Evolutionary conservation across 2,329 filamentous ascomycete genomes (phyloP), one percentile per base, ranked within the genome.

Genomic region (Arthrobotrys conoides): DNA sequence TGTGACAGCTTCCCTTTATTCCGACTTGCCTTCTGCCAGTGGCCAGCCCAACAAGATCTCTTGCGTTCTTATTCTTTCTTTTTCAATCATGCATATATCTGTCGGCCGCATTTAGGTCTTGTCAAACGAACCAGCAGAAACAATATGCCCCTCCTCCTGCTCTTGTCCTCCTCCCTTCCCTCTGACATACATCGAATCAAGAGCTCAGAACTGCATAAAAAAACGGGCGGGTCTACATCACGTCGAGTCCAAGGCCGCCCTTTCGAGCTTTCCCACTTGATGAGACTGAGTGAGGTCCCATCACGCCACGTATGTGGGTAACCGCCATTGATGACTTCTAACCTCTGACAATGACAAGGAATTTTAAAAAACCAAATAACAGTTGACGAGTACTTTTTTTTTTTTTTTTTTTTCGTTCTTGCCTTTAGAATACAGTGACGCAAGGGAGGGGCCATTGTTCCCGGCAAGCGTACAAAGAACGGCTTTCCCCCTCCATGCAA

Each of bases 131-230:
- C 24, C 24, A 70, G 44, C 41, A 61, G 59, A 6, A 57, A 77
- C 66, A 77, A 64, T 68, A 61, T 53, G 61, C 73, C 61, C 73
- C 73, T 76, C n/a, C n/a, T n/a, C n/a, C n/a, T n/a, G n/a, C n/a
- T n/a, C 66, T 41, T 71, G 55, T 57, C 49, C 27, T 63, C 63
- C 46, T 64, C 46, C 71, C 67, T 71, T 30, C 51, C 44, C 48
- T 71, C 72, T 76, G 67, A 61, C 14, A 41, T 41, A 41, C 66
- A 51, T 63, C 67, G 66, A 67, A 67, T 38, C 44, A 71, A 71
- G 73, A 71, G 61, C 72, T 76, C 72, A 70, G 72, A 75, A 68
- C 72, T 70, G 72, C 53, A 69, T 70, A 67, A 69, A 66, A 38
- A 30, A 24, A 49, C 36, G 18, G 65, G 36, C 36, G 36, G 57